phyloP scores from a whole-genome alignment of 2,329 filamentous ascomycete species.

The Helminthosporium solani region DNA sequence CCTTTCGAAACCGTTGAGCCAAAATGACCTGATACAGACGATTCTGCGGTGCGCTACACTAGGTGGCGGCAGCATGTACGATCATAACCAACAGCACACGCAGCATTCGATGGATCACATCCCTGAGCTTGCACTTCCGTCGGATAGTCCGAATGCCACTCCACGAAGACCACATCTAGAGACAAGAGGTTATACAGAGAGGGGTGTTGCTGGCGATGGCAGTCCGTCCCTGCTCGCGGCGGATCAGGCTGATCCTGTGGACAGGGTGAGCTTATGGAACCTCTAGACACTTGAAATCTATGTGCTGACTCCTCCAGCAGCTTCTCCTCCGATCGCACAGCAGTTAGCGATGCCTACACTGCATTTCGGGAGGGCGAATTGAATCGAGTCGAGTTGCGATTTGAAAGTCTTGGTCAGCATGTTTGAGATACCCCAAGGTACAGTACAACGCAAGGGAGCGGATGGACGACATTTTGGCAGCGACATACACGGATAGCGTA shows the following conservation, averaged over 20 bases:
- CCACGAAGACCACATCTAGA: conserved; percentile 56
- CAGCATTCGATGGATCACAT: conserved; percentile 25
- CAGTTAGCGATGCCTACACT: conserved; percentile 4
- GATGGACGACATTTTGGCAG: background rate
- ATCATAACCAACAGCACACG: conserved; percentile 56
- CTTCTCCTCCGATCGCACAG: conserved; percentile 10
- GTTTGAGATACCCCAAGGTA: conserved; percentile 1
- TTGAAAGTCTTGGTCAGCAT: background rate
- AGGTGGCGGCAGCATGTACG: conserved; percentile 65
- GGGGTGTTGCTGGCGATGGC: conserved; percentile 58
- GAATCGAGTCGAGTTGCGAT: background rate
- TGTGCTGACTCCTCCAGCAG: conserved; percentile 3
- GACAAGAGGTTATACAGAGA: conserved; percentile 68
- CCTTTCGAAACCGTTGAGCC: conserved; percentile 91
- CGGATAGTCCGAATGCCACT: conserved; percentile 15
- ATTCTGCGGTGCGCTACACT: conserved; percentile 96
- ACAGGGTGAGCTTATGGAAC: conserved; percentile 50
- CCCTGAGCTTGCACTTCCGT: conserved; percentile 42
- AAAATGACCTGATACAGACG: conserved; percentile 96
- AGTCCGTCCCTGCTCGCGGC: conserved; percentile 64
- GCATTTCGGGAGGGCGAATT: background rate
- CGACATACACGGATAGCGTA: background rate
- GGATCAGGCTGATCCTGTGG: conserved; percentile 61
- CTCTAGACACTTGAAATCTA: background rate
- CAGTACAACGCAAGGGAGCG: background rate